Conservation (phyloP, 2,329 filamentous ascomycete species). For the Xenoacremonium recifei region DNA sequence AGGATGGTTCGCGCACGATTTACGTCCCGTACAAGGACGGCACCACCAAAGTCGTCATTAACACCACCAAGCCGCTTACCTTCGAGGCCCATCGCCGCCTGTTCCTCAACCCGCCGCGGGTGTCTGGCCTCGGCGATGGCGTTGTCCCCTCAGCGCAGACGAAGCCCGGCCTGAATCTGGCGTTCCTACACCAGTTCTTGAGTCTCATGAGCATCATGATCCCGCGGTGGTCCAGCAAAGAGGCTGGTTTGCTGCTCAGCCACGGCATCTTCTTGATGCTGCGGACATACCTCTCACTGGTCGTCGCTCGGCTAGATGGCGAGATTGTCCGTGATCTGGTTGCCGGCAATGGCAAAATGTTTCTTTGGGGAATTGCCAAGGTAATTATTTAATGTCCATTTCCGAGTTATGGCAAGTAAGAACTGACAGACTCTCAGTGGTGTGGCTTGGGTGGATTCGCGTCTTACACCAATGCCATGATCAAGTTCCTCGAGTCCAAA, state of each 20-base stretch:
- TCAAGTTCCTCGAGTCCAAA: slow-evolving; percentile 97
- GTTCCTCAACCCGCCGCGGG: slow-evolving; percentile 86
- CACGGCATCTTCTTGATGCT: slow-evolving; percentile 89
- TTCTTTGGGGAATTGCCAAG: slow-evolving; percentile 85
- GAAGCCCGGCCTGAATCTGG: slow-evolving; percentile 91
- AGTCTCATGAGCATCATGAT: slow-evolving; percentile 98
- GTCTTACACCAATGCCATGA: slow-evolving; percentile 98
- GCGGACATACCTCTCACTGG: slow-evolving; percentile 87
- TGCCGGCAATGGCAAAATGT: slow-evolving; percentile 86
- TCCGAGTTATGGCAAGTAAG: too few species aligned
- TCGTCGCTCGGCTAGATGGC: slow-evolving; percentile 90
- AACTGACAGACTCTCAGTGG: slow-evolving; percentile 56
- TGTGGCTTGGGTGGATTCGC: slow-evolving; percentile 89
- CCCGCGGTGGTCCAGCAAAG: slow-evolving; percentile 91
- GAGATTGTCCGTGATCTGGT: slow-evolving; percentile 95
- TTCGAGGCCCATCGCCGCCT: slow-evolving; percentile 94
- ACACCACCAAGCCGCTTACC: slow-evolving; percentile 85
- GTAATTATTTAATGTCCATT: too few species aligned
- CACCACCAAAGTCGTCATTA: slow-evolving; percentile 88
- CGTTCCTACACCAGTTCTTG: slow-evolving; percentile 94
- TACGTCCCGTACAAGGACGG: slow-evolving; percentile 89
- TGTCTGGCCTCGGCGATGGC: slow-evolving; percentile 72
- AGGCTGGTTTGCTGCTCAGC: slow-evolving; percentile 84
- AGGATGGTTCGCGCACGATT: slow-evolving; percentile 91
- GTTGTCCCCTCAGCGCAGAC: slow-evolving; percentile 83